These are phyloP conservation scores for Chaetomidium leptoderma DNA, from an alignment of 495 filamentous ascomycete species.

Conservation along the genomic window DNA sequence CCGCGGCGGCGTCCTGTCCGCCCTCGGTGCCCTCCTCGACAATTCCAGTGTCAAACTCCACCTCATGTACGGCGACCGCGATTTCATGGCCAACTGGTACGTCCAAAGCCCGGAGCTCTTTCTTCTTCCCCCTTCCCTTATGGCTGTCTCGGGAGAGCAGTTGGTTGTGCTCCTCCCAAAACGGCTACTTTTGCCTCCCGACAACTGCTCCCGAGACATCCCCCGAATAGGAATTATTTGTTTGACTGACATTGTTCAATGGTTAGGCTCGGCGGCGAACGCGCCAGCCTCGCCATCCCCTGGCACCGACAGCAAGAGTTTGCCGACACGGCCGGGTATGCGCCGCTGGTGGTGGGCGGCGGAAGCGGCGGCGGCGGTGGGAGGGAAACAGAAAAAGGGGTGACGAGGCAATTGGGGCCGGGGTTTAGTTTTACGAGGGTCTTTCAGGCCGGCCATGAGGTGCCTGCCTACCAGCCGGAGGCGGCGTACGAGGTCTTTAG, in stretches of 20 bases:
- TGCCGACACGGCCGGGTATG: not conserved
- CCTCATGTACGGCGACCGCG: not conserved
- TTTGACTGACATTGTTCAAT: no score
- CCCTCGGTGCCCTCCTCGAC: not conserved
- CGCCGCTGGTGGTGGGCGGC: not conserved
- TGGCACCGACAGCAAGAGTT: not conserved
- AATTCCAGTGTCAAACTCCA: not conserved
- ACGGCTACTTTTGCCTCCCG: no score
- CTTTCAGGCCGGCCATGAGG: constrained; percentile 1
- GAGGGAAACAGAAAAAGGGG: not conserved
- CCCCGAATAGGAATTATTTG: no score
- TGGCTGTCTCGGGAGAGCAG: no score
- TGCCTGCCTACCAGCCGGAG: not conserved
- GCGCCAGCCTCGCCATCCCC: not conserved
- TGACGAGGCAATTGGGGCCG: not conserved
- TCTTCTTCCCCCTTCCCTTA: no score
- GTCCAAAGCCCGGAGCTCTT: no score
- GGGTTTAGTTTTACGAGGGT: not conserved
- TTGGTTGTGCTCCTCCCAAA: no score
- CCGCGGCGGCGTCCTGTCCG: not conserved
- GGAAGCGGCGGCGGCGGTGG: not conserved
- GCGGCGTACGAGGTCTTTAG: constrained; percentile 1
- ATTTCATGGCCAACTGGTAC: not conserved
- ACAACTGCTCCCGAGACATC: no score
- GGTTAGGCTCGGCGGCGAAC: not conserved